Conservation (phyloP, 352 stramenopile species). For the Globisporangium camurandrum region DNA sequence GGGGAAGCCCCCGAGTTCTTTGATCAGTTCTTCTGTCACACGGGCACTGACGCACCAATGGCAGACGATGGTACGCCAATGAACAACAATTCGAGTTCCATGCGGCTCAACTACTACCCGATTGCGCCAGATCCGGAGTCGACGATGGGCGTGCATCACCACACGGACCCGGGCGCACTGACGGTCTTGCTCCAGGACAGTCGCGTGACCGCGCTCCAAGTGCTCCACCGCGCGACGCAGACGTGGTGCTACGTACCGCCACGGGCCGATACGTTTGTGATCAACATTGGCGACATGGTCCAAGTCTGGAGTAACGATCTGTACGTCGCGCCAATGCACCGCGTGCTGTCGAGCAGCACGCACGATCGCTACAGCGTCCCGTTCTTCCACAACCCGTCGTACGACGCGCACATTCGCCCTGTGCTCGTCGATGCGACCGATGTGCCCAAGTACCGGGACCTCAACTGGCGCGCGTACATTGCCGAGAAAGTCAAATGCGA, state of each 20-base stretch:
- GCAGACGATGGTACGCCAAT: conserved; percentile 45
- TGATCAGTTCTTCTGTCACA: conserved; percentile 27
- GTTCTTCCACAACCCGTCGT: conserved; percentile 33
- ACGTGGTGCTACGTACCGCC: conserved; percentile 33
- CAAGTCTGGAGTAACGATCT: conserved; percentile 44
- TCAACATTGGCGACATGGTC: conserved; percentile 55
- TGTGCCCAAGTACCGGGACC: conserved; percentile 29
- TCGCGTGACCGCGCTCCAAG: conserved; percentile 32
- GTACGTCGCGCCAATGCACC: conserved; percentile 36
- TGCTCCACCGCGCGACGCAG: conserved; percentile 27
- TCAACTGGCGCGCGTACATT: conserved; percentile 70
- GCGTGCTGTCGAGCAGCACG: conserved; percentile 20
- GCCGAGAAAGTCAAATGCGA: conserved; percentile 69
- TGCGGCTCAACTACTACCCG: conserved; percentile 91
- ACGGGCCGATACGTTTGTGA: conserved; percentile 29
- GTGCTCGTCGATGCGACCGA: conserved; percentile 13
- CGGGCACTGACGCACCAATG: conserved; percentile 25
- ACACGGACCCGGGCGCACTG: conserved; percentile 42
- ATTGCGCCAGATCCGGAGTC: conserved; percentile 16
- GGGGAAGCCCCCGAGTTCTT: conserved; percentile 22
- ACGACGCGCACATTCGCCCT: conserved; percentile 23
- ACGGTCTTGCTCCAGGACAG: conserved; percentile 47
- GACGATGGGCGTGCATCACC: conserved; percentile 33
- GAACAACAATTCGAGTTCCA: conserved; percentile 77
- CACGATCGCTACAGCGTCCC: conserved; percentile 19